phyloP scores from a whole-genome alignment of 371 early-diverging fungal genomes.

The Blyttiomyces sp. region DNA sequence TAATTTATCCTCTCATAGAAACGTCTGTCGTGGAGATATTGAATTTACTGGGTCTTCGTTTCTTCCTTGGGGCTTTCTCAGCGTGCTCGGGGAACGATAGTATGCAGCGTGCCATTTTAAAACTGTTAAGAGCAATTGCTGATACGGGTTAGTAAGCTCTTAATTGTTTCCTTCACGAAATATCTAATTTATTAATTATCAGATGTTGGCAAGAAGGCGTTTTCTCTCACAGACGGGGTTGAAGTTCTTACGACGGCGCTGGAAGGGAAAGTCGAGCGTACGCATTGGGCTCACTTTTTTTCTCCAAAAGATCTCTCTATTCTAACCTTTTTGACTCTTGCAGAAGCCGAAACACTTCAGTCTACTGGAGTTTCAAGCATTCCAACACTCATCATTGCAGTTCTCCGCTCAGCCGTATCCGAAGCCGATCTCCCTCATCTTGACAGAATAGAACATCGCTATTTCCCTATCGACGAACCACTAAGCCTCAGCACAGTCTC shows the following conservation, averaged over 20 bases:
- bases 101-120: constrained; percentile 24
- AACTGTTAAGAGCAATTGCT: constrained; percentile 26
- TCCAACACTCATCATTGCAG: background rate
- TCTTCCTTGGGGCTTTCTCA: constrained; percentile 18
- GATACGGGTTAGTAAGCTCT: constrained; percentile 23
- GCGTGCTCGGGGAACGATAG: constrained; percentile 14
- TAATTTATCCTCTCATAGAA: background rate
- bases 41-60: constrained; percentile 17
- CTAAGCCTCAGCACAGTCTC: background rate
- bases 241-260: constrained; percentile 23
- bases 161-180: background rate
- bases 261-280: constrained; percentile 25
- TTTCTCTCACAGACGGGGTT: constrained; percentile 27
- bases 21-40: constrained; percentile 18
- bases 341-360: no score
- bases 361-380: background rate
- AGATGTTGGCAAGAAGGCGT: constrained; percentile 30
- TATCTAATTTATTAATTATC: background rate
- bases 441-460: constrained; percentile 16
- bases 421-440: constrained; percentile 38
- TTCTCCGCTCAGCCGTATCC: constrained; percentile 33
- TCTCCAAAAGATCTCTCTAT: background rate
- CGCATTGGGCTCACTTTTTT: background rate
- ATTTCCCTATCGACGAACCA: constrained; percentile 32
- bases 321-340: constrained; percentile 1